Conservation (phyloP, 345 rosid genomes). For the Boechera stricta region DNA sequence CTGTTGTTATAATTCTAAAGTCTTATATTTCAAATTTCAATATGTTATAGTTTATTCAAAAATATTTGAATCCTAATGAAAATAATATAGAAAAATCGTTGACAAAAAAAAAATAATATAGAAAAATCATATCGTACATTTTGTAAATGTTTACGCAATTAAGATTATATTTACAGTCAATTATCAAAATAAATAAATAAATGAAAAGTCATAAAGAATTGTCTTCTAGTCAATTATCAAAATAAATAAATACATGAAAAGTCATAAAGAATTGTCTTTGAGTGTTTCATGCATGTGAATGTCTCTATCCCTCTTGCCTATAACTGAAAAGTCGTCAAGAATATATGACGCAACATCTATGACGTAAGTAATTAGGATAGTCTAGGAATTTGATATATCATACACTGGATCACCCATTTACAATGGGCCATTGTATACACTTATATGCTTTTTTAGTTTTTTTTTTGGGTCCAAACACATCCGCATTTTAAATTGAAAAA, state of each 20-base stretch:
- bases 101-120: background rate
- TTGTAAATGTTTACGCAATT: background rate
- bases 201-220: too few relatives aligned
- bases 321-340: background rate
- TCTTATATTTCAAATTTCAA: background rate
- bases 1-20: background rate
- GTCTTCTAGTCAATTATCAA: background rate
- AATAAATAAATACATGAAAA: background rate
- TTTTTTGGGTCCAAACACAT: too few relatives aligned
- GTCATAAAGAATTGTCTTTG: background rate
- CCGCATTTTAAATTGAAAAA: too few relatives aligned
- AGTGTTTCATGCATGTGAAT: background rate
- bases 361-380: background rate
- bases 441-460: too few relatives aligned
- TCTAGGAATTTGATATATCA: background rate
- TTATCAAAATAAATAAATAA: too few relatives aligned
- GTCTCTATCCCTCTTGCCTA: background rate
- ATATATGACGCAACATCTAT: constrained; percentile 9
- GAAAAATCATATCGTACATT: background rate
- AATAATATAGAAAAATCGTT: background rate
- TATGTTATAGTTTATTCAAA: background rate
- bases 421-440: too few relatives aligned
- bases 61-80: background rate
- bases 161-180: background rate
- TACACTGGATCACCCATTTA: background rate